Base-by-base conservation (phyloP, 176 grass and related monocot species). In the Aegilops sharonensis region DNA sequence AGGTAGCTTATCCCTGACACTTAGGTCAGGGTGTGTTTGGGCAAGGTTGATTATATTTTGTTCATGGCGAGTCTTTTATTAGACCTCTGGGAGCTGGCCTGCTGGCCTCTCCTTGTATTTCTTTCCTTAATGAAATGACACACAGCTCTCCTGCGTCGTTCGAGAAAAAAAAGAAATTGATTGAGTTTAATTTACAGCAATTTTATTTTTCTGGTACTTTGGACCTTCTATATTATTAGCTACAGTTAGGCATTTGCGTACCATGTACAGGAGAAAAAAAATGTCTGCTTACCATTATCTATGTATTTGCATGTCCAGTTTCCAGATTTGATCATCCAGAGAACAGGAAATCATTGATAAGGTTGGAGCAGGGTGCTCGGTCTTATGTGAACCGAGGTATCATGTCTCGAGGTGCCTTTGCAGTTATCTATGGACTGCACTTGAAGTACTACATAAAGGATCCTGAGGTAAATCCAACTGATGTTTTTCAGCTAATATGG, bases 361-460 rank as follows among this genome's bases (percentile, higher is more conserved):
- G 93, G 25, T 77, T 98, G 85, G 95, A 98, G 86, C 95, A 94
- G 78, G 88, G 91, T 54, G 87, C 88, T 32, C 84, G 66, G 36
- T 84, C 95, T 80, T 95, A 78, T 85, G 89, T 94, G 84, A 98
- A 92, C 83, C 89, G 95, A 80, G 78, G 84, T 31, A 95, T 94
- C 68, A 80, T 84, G 71, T 87, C 86, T 32, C 83, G 63, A 75
- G 89, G 88, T 72, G 93, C 95, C 69, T 92, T 94, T 86, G 95
- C 95, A 42, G 75, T 98, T 83, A 77, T 98, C 27, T 95, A 98
- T 89, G 95, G 95, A 66, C 82, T 85, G 42, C 81, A 86, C 79
- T 77, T 95, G 86, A 98, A 92, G 81, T 95, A 93, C 77, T 98
- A 87, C 72, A 92, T 98, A 80, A 98, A 92, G 78, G 91, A 87